Evolutionary conservation across 768 basidiomycete genomes (phyloP).

Genomic region (Boletus sensibilis): DNA sequence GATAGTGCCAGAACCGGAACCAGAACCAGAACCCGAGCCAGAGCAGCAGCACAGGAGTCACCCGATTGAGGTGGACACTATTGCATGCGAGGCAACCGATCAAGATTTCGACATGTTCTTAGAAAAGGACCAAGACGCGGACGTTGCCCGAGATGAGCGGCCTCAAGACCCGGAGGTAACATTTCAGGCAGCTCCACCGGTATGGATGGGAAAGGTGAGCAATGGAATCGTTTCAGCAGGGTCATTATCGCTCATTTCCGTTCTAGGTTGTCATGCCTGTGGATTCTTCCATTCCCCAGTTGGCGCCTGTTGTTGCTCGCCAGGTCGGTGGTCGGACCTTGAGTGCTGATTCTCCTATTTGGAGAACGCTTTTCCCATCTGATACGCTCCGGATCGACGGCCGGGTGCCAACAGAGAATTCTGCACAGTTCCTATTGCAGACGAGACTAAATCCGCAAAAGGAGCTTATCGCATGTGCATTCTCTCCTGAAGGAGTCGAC

Average conservation of each 20-base stretch:
- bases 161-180: constrained; percentile 44
- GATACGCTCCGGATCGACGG: constrained; percentile 76
- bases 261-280: constrained; percentile 75
- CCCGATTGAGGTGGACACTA: constrained; percentile 42
- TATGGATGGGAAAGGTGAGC: constrained; percentile 77
- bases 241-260: constrained; percentile 17
- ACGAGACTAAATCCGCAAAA: constrained; percentile 73
- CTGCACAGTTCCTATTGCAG: constrained; percentile 74
- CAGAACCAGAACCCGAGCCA: constrained; percentile 26
- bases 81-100: constrained; percentile 54
- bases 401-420: constrained; percentile 74
- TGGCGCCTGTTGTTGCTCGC: constrained; percentile 64
- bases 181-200: constrained; percentile 56
- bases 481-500: constrained; percentile 53
- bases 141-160: constrained; percentile 21
- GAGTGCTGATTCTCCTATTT: constrained; percentile 55
- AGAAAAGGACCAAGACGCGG: constrained; percentile 51
- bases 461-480: constrained; percentile 77
- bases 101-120: constrained; percentile 88
- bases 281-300: constrained; percentile 67
- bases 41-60: constrained; percentile 41
- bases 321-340: constrained; percentile 78
- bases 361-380: constrained; percentile 75
- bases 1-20: constrained; percentile 25
- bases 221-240: not conserved